A percentile compares a stretch with the other conserved stretches of the same genome.
phyloP scores from a whole-genome alignment of 768 basidiomycete genomes.

The Tulasnella sp. region DNA sequence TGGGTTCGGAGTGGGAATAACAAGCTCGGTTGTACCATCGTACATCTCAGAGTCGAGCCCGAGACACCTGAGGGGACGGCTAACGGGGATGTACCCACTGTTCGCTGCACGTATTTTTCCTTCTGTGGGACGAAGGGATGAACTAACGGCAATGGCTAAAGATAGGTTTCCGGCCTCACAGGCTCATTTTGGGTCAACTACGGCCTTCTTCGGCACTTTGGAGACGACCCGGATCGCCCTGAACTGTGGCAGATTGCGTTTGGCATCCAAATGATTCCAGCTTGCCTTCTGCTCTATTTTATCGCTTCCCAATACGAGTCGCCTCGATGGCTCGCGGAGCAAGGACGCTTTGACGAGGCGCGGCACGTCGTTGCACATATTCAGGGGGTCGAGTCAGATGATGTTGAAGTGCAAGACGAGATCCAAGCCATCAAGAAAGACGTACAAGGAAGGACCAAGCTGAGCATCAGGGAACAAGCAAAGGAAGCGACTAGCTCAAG shows the following conservation, averaged over 20 bases:
- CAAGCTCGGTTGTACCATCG: slow-evolving; percentile 35
- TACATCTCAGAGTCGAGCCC: slow-evolving; percentile 49
- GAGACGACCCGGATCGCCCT: neutral
- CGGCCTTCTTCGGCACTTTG: neutral
- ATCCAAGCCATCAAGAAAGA: slow-evolving; percentile 52
- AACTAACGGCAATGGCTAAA: neutral
- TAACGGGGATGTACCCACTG: slow-evolving; percentile 31
- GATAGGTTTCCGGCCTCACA: neutral
- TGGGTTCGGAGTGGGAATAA: slow-evolving; percentile 24
- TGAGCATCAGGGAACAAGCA: slow-evolving; percentile 30
- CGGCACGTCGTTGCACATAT: slow-evolving; percentile 56
- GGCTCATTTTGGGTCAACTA: slow-evolving; percentile 12
- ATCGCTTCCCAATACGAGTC: slow-evolving; percentile 59
- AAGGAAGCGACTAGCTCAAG: slow-evolving; percentile 52
- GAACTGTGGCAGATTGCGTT: slow-evolving; percentile 63
- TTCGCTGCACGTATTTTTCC: slow-evolving; percentile 19
- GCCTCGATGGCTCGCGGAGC: slow-evolving; percentile 66
- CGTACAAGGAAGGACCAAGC: slow-evolving; percentile 35
- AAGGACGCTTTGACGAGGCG: slow-evolving; percentile 50
- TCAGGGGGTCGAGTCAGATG: slow-evolving; percentile 40
- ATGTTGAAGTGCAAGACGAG: slow-evolving; percentile 47
- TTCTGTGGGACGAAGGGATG: neutral
- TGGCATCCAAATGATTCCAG: slow-evolving; percentile 69
- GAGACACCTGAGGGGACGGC: slow-evolving; percentile 42
- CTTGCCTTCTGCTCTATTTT: slow-evolving; percentile 44